These are phyloP conservation scores for Dothistroma septosporum DNA, from an alignment of 2,329 filamentous ascomycete species.

Conservation along the genomic window DNA sequence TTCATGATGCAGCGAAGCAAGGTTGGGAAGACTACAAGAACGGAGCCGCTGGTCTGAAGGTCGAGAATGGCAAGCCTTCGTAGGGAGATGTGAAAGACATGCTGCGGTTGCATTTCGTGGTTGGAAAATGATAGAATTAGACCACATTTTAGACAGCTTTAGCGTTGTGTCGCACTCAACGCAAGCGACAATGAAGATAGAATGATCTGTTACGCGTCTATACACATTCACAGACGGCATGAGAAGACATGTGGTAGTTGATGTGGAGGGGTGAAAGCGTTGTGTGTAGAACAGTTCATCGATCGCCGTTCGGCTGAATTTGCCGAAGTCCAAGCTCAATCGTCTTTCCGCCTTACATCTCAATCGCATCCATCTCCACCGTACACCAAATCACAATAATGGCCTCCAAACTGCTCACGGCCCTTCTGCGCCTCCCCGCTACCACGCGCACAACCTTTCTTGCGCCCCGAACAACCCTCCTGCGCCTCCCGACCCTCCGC, in stretches of 20 bases:
- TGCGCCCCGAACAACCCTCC: constrained; percentile 19
- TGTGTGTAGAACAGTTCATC: too few relatives aligned
- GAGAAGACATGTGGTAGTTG: too few relatives aligned
- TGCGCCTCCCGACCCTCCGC: constrained; percentile 26
- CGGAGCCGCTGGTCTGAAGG: constrained; percentile 38
- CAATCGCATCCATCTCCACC: background rate
- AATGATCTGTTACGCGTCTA: background rate
- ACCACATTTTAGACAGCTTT: background rate
- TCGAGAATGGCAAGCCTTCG: background rate
- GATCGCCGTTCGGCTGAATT: background rate
- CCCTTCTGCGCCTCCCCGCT: constrained; percentile 36
- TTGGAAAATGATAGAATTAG: background rate
- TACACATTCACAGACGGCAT: too few relatives aligned
- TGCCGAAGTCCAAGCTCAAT: background rate
- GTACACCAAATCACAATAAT: constrained; percentile 26
- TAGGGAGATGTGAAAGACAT: background rate
- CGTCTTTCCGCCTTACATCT: background rate
- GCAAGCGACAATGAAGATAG: background rate
- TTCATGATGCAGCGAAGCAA: constrained; percentile 63
- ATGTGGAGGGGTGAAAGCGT: too few relatives aligned
- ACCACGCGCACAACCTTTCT: constrained; percentile 26
- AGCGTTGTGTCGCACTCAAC: background rate
- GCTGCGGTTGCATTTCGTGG: background rate
- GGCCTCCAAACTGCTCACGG: constrained; percentile 39
- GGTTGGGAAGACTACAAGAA: constrained; percentile 47